phyloP scores from a whole-genome alignment of 208 protist genomes.

The Leishmania lainsoni region DNA sequence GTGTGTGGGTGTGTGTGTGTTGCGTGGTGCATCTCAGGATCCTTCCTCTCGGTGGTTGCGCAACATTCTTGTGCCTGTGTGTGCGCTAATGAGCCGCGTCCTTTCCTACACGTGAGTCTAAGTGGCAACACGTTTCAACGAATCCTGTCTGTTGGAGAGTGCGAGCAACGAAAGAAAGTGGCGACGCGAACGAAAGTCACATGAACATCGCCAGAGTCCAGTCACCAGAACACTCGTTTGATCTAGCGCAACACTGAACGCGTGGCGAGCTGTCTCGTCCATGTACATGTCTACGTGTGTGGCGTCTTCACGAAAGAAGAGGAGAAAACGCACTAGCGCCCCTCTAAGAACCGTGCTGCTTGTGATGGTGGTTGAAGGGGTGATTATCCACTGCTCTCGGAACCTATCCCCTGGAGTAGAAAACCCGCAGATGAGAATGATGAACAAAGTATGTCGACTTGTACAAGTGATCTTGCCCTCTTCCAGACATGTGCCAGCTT shows the following conservation, averaged over 20 bases:
- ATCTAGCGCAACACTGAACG: not conserved
- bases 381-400: not conserved
- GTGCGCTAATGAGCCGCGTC: not conserved
- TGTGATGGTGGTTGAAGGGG: not conserved
- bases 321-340: not conserved
- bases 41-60: not conserved
- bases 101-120: not conserved
- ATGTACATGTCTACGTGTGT: not conserved
- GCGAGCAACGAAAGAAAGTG: not conserved
- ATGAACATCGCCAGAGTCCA: not conserved
- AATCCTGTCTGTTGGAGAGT: not conserved
- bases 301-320: not conserved
- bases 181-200: not conserved
- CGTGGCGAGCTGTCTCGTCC: not conserved
- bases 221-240: not conserved
- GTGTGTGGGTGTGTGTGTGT: not conserved
- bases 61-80: not conserved
- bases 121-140: too few species aligned
- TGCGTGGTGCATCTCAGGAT: too few species aligned
- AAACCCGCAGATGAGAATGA: not conserved
- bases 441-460: not conserved
- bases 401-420: not conserved
- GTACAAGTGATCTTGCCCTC: not conserved
- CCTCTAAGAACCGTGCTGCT: not conserved
- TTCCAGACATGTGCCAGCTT: not conserved